phyloP scores from a whole-genome alignment of 2,329 filamentous ascomycete species.

The Leptographium lundbergii region DNA sequence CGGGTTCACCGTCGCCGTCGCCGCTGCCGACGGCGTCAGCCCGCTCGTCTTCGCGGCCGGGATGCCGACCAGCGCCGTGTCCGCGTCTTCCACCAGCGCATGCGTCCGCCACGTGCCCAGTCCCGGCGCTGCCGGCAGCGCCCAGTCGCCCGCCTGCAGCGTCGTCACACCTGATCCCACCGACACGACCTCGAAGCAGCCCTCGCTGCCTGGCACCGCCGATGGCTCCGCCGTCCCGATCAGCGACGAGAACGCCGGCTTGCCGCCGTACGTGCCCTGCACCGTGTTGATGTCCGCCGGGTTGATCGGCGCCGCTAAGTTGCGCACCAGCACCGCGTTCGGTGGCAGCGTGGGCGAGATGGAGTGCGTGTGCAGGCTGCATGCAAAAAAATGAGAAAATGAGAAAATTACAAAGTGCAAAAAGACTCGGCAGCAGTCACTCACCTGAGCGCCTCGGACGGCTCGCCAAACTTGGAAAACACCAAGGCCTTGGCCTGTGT shows the following conservation, averaged over 20 bases:
- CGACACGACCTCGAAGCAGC: conserved; percentile 77
- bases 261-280: conserved; percentile 87
- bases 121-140: conserved; percentile 69
- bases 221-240: conserved; percentile 65
- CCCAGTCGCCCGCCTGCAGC: conserved; percentile 76
- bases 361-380: conserved; percentile 58
- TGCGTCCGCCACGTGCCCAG: conserved; percentile 96
- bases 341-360: conserved; percentile 61
- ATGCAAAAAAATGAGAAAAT: background rate
- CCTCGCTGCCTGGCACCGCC: conserved; percentile 81
- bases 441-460: conserved; percentile 53
- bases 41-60: conserved; percentile 9
- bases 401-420: background rate
- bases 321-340: conserved; percentile 59
- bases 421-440: conserved; percentile 7
- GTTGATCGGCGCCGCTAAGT: conserved; percentile 87
- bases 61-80: conserved; percentile 52
- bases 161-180: conserved; percentile 42
- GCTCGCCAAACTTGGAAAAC: conserved; percentile 63
- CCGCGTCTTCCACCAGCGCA: conserved; percentile 45
- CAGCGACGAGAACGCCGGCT: conserved; percentile 61
- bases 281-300: conserved; percentile 97
- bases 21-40: conserved; percentile 64
- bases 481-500: conserved; percentile 75
- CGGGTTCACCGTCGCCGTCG: conserved; percentile 84